A percentile compares a stretch with the other conserved stretches of the same genome.
These are phyloP conservation scores for Rosa lucieae DNA, from an alignment of 306 rosid species.

Conservation along the genomic window DNA sequence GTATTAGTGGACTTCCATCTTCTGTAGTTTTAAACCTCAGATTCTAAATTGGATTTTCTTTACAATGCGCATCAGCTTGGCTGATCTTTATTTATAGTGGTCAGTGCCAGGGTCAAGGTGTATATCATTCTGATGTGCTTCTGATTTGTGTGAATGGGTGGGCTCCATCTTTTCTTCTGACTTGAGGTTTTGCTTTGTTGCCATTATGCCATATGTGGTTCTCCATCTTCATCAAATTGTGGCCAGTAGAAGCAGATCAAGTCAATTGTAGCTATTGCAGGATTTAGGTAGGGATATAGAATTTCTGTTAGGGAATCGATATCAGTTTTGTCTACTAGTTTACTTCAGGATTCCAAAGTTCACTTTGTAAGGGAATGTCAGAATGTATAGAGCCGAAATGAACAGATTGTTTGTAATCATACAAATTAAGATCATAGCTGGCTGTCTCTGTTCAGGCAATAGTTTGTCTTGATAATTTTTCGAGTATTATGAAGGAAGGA, in stretches of 20 bases:
- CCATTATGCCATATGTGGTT: not conserved
- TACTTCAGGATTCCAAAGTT: slow-evolving; percentile 4
- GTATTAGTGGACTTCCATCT: slow-evolving; percentile 37
- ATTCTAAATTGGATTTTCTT: slow-evolving; percentile 40
- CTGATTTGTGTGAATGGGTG: slow-evolving; percentile 20
- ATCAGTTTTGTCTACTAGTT: slow-evolving; percentile 21
- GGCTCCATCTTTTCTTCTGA: slow-evolving; percentile 13
- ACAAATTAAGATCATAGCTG: not conserved
- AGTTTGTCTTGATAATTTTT: not conserved
- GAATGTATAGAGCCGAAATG: not conserved
- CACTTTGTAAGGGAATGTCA: slow-evolving; percentile 2
- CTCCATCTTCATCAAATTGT: not conserved
- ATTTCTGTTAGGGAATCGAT: not conserved
- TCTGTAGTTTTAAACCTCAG: slow-evolving; percentile 37
- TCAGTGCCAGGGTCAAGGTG: slow-evolving; percentile 32
- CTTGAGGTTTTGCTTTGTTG: slow-evolving; percentile 6
- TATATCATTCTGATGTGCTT: slow-evolving; percentile 28
- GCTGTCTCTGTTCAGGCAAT: not conserved
- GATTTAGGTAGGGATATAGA: slow-evolving; percentile 16
- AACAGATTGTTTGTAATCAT: not conserved
- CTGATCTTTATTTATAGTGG: slow-evolving; percentile 43
- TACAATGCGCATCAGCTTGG: slow-evolving; percentile 22
- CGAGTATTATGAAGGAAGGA: not conserved
- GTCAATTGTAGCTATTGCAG: slow-evolving; percentile 4
- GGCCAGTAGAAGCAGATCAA: not conserved